These are phyloP conservation scores for Cicer bijugum DNA, from an alignment of 306 rosid genomes.

Conservation along the genomic window DNA sequence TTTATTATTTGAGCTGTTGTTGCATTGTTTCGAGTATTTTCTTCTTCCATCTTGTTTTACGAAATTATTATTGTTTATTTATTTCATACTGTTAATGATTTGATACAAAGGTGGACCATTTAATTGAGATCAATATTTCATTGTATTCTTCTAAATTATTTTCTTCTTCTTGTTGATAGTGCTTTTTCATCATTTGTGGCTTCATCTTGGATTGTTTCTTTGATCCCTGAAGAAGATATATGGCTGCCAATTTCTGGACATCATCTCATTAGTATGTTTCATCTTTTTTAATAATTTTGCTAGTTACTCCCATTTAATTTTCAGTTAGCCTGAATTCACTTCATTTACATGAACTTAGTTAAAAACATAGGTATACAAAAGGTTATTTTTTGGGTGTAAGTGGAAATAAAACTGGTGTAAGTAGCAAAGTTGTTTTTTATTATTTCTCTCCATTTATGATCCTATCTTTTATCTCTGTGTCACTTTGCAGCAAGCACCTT, in stretches of 20 bases:
- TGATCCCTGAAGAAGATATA: slow-evolving; percentile 40
- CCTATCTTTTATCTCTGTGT: background rate
- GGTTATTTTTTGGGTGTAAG: too few relatives aligned
- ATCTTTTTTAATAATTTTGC: too few relatives aligned
- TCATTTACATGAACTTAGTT: too few relatives aligned
- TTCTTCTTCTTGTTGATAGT: slow-evolving; percentile 32
- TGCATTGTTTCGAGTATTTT: background rate
- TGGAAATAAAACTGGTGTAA: too few relatives aligned
- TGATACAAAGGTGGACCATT: background rate
- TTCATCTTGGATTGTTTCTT: slow-evolving; percentile 25
- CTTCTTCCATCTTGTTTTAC: background rate
- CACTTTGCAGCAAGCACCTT: slow-evolving; percentile 69
- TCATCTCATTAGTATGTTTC: slow-evolving; percentile 81
- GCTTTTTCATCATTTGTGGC: background rate
- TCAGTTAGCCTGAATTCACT: too few relatives aligned
- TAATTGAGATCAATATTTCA: slow-evolving; percentile 10
- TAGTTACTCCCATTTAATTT: too few relatives aligned
- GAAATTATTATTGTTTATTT: background rate
- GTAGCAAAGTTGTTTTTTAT: too few relatives aligned
- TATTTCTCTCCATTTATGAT: too few relatives aligned
- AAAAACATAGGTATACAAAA: too few relatives aligned
- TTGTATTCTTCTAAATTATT: slow-evolving; percentile 35
- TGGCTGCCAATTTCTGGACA: slow-evolving; percentile 96
- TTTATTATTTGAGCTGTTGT: background rate
- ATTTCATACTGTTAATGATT: background rate